Base-by-base conservation (phyloP, 257 asterid genomes). In the Parsonsia alboflavescens region DNA sequence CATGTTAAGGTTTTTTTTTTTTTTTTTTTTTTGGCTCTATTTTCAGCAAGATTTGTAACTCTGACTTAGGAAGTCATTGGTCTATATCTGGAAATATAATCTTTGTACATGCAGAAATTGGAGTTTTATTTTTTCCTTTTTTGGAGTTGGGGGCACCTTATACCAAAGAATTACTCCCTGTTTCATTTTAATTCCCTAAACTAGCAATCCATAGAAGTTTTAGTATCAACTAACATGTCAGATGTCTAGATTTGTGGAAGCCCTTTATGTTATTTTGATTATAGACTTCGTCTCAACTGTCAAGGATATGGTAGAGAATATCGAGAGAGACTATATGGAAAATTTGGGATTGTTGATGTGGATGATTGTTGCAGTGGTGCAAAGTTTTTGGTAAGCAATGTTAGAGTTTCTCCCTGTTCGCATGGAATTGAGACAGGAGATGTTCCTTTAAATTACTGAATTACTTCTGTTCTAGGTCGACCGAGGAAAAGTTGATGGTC, bases 341-440 rank as follows among this genome's bases (percentile, higher is more conserved):
- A 71, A 66, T 94, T 97, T 97, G 99, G 99, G 75, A 85, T 89
- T 33, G 91, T 93, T 45, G 99, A 94, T 83, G 97, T 94, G 72
- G 76, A 94, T 78, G 99, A 94, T 86, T 94, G 99, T 81, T 94
- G 97, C 90, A 88, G 91, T 81, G 92, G 99, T 42, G 97, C 97
- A 74, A 89, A 86, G 84, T 92, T 83, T 78, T 80, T 94, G 98
- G 99, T 94, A 87, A 71, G 70, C n/a, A 58, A 48, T 7, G 36
- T 63, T n/a, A 63, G 57, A 49, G 28, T 68, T 42, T n/a, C 24
- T 24, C 80, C 22, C 12, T 50, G 45, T 36, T 66, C 45, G 28
- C 77, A 68, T 67, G 69, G 68, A 66, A 56, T 45, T 33, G 59
- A n/a, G 45, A 39, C n/a, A 21, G n/a, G 39, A 26, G 12, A 73